These are phyloP conservation scores for Chalciporus sphaerocephalus DNA, from an alignment of 768 basidiomycete genomes.

Conservation along the genomic window DNA sequence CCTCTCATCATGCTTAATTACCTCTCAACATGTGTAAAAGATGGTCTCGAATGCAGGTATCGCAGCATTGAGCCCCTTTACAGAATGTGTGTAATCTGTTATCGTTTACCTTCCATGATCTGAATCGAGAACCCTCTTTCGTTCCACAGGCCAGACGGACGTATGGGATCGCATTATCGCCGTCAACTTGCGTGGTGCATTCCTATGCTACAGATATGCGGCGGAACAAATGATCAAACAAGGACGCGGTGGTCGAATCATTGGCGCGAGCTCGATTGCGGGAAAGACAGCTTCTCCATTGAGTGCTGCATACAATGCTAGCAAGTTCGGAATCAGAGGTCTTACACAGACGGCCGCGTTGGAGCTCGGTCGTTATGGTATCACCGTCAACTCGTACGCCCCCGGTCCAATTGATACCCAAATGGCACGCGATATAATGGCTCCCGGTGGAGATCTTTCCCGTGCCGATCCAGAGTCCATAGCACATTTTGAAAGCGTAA, in stretches of 20 bases:
- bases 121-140: background rate
- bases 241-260: constrained; percentile 49
- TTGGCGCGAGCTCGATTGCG: constrained; percentile 33
- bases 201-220: constrained; percentile 59
- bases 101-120: no score
- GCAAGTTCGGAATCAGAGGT: constrained; percentile 39
- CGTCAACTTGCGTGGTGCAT: constrained; percentile 51
- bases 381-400: constrained; percentile 39
- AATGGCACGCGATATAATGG: no score
- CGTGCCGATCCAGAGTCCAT: constrained; percentile 17
- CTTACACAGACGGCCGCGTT: constrained; percentile 33
- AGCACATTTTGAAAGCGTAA: no score
- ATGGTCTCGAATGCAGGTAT: constrained; percentile 20
- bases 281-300: background rate
- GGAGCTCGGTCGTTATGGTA: constrained; percentile 30
- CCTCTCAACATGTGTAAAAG: background rate
- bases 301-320: constrained; percentile 24
- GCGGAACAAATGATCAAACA: constrained; percentile 55
- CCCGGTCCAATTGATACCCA: constrained; percentile 31
- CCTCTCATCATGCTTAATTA: no score
- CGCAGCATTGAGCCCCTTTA: background rate
- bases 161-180: constrained; percentile 8
- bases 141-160: background rate
- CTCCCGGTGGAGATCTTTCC: no score
- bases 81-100: constrained; percentile 2